Conservation (phyloP, 306 rosid genomes). For the Cicer pinnatifidum region DNA sequence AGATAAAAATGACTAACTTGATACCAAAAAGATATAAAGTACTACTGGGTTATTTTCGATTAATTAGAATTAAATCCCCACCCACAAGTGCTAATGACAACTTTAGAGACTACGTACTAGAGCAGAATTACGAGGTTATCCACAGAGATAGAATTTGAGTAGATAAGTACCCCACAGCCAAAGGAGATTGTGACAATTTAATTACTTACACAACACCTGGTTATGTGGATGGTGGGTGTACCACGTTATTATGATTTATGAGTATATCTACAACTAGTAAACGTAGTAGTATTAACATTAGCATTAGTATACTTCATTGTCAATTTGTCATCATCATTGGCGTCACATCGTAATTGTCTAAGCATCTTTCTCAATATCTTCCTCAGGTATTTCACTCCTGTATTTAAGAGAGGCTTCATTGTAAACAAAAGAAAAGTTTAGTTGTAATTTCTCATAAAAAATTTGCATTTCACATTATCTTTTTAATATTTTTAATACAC, state of each 20-base stretch:
- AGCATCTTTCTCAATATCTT: background rate
- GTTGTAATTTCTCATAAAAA: too few relatives aligned
- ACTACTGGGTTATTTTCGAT: background rate
- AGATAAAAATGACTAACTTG: too few relatives aligned
- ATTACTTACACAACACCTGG: too few relatives aligned
- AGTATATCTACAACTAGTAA: constrained; percentile 16
- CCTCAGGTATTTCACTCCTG: background rate
- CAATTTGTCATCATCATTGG: background rate
- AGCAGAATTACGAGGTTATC: background rate
- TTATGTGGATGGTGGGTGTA: background rate
- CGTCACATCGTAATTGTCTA: constrained; percentile 7
- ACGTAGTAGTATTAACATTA: background rate
- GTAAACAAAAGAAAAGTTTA: too few relatives aligned
- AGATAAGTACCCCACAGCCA: background rate
- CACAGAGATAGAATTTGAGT: constrained; percentile 12
- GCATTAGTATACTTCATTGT: background rate
- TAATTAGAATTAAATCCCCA: background rate
- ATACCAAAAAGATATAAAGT: too few relatives aligned
- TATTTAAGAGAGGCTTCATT: too few relatives aligned
- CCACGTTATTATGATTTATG: background rate
- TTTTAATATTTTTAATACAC: too few relatives aligned
- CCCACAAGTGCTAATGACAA: constrained; percentile 16
- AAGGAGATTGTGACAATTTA: constrained; percentile 1
- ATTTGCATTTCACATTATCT: too few relatives aligned
- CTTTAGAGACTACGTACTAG: background rate